Percentiles rank a stretch among this genome's conserved stretches.
Evolutionary conservation across 2,329 filamentous ascomycete genomes (phyloP).

Genomic region (Fusarium udum): DNA sequence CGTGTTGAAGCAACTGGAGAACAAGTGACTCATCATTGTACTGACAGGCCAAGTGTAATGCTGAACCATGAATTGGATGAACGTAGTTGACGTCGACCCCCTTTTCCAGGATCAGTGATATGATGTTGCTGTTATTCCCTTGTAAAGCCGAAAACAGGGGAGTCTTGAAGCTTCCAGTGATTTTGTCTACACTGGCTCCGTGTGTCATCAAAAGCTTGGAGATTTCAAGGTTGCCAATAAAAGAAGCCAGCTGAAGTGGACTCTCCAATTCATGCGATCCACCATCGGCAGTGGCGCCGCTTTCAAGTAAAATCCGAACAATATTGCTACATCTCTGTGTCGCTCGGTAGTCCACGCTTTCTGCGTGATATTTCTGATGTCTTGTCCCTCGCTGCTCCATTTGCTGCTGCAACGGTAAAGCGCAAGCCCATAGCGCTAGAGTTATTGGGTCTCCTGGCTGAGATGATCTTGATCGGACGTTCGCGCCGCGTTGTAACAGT

Average conservation of each 20-base stretch:
- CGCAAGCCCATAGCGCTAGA: not conserved
- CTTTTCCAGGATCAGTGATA: not conserved
- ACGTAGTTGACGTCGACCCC: not conserved
- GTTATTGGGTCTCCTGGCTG: not conserved
- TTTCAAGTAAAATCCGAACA: not conserved
- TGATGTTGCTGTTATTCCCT: not conserved
- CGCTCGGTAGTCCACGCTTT: not conserved
- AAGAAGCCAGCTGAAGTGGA: constrained; percentile 14
- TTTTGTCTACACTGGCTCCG: not conserved
- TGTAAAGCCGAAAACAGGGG: not conserved
- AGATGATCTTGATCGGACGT: not conserved
- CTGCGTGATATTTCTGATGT: not conserved
- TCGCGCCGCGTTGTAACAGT: not conserved
- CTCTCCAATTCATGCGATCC: not conserved
- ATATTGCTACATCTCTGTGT: not conserved
- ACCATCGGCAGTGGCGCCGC: not conserved
- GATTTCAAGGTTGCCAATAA: not conserved
- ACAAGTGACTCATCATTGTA: not conserved
- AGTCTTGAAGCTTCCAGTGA: not conserved
- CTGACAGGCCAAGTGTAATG: not conserved
- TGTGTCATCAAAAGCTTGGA: not conserved
- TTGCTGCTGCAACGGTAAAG: not conserved
- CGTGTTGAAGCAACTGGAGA: not conserved
- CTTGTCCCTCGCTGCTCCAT: not conserved
- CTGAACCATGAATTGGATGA: not conserved